Evolutionary conservation across 164 flowering plant genomes (phyloP).

Genomic region (Piper longum): DNA sequence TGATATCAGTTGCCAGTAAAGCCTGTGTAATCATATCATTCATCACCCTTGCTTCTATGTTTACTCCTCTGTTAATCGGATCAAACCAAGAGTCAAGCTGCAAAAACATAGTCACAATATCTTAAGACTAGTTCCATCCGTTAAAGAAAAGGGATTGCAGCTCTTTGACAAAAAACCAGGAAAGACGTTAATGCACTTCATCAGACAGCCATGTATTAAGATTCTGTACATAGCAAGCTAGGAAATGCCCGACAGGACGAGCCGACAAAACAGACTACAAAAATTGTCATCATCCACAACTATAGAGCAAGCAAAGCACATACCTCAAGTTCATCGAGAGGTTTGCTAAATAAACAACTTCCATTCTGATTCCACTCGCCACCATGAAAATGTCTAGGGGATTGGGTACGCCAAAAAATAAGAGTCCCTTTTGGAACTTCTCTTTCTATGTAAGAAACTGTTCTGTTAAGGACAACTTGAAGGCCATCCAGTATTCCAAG

Average conservation of each 20-base stretch:
- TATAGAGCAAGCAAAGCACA: not conserved
- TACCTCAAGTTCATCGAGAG: conserved; percentile 67
- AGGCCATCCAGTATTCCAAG: conserved; percentile 60
- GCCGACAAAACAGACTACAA: not conserved
- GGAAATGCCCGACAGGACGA: not conserved
- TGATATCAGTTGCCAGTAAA: conserved; percentile 40
- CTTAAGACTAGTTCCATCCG: not conserved
- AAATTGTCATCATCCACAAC: not conserved
- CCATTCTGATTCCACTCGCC: conserved; percentile 99
- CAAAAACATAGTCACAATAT: conserved; percentile 13
- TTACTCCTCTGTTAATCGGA: conserved; percentile 73
- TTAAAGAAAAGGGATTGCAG: not conserved
- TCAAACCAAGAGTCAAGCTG: conserved; percentile 95
- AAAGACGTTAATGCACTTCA: not conserved
- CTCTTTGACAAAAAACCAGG: not conserved
- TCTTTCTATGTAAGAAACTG: conserved; percentile 53
- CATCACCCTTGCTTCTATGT: conserved; percentile 72
- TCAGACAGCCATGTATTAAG: not conserved
- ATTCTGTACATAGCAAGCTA: too few species aligned
- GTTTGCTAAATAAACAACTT: conserved; percentile 64
- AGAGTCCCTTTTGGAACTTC: conserved; percentile 46
- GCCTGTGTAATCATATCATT: conserved; percentile 44
- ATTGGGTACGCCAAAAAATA: conserved; percentile 90
- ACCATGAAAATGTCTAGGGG: conserved; percentile 93
- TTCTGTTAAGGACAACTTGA: conserved; percentile 51